phyloP scores from a whole-genome alignment of 441 rosid genomes.

The Mallotus japonicus region DNA sequence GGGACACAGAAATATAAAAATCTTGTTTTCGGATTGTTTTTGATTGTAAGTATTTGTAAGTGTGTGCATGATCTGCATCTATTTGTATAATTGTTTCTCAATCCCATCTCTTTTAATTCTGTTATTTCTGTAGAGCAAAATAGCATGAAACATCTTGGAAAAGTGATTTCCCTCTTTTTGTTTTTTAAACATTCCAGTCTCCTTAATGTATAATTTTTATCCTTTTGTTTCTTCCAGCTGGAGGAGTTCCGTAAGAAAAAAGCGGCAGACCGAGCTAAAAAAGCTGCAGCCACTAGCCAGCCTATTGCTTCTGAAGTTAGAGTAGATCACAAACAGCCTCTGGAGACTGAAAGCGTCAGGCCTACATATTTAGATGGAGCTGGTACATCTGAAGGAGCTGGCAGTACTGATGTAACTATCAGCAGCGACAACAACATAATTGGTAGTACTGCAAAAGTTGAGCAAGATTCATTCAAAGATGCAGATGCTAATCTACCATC shows the following conservation, averaged over 20 bases:
- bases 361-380: constrained; percentile 50
- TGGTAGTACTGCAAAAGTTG: constrained; percentile 31
- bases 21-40: not conserved
- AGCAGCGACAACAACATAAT: constrained; percentile 19
- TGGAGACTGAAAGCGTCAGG: constrained; percentile 38
- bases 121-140: not conserved
- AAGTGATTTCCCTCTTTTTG: not conserved
- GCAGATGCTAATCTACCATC: constrained; percentile 27
- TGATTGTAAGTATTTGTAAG: not conserved
- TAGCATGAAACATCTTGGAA: not conserved
- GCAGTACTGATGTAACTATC: constrained; percentile 18
- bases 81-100: not conserved
- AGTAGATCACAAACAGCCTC: constrained; percentile 34
- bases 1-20: too few relatives aligned
- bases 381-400: constrained; percentile 51
- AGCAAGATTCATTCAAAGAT: constrained; percentile 33
- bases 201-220: constrained; percentile 5
- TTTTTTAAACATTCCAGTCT: not conserved
- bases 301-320: constrained; percentile 37
- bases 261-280: constrained; percentile 83
- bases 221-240: constrained; percentile 47
- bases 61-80: not conserved
- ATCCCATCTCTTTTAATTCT: not conserved
- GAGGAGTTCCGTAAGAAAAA: constrained; percentile 97
- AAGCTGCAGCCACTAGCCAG: constrained; percentile 44